Conservation (phyloP, 2,329 filamentous ascomycete species). For the Xylariaceae sp. region DNA sequence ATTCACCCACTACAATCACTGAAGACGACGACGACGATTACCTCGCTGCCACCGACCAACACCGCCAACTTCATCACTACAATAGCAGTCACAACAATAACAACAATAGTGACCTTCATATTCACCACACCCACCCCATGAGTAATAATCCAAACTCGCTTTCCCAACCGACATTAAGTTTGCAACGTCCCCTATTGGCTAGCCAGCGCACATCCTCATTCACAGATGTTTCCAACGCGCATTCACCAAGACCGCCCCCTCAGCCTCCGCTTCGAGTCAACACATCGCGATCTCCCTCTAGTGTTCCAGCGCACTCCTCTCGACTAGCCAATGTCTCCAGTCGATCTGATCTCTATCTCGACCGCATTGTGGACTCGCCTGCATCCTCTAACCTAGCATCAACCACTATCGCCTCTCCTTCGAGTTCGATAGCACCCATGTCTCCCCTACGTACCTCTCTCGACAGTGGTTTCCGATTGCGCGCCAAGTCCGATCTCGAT, state of each 20-base stretch:
- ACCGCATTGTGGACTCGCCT: conserved; percentile 49
- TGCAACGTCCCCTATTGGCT: conserved; percentile 48
- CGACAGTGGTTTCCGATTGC: conserved; percentile 65
- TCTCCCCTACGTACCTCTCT: conserved; percentile 66
- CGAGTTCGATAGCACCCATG: conserved; percentile 49
- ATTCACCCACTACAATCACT: conserved; percentile 62
- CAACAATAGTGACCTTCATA: conserved; percentile 29
- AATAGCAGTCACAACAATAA: conserved; percentile 25
- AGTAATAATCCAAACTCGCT: conserved; percentile 36
- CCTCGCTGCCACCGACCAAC: no score
- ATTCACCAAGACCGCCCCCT: conserved; percentile 27
- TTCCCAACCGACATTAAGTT: conserved; percentile 41
- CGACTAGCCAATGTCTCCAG: conserved; percentile 54
- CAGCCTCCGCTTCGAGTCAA: conserved; percentile 46
- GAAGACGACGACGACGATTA: conserved; percentile 57
- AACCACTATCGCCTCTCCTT: conserved; percentile 39
- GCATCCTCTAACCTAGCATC: conserved; percentile 38
- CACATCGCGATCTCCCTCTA: conserved; percentile 45
- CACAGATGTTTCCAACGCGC: conserved; percentile 45
- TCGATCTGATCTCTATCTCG: conserved; percentile 56
- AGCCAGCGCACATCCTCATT: conserved; percentile 51
- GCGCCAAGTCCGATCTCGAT: conserved; percentile 66
- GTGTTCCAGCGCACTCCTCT: conserved; percentile 42
- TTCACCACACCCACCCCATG: conserved; percentile 36
- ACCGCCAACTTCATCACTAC: no score